Evolutionary conservation across 441 rosid genomes (phyloP).

Genomic region (Pelargonium cotyledonis): DNA sequence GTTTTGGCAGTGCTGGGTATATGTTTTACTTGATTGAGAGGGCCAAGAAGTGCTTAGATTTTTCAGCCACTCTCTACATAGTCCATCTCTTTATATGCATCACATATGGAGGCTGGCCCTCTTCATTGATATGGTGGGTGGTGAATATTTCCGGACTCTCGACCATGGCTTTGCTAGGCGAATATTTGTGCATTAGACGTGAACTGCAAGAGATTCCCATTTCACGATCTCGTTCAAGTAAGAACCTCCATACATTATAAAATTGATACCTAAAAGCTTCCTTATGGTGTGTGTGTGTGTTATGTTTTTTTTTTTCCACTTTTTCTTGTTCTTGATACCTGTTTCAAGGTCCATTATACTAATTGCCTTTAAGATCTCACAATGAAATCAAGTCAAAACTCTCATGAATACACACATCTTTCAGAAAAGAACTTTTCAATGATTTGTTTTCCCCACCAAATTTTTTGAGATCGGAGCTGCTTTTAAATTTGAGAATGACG

Average conservation of each 20-base stretch:
- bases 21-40: conserved; percentile 84
- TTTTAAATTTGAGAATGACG: too few relatives aligned
- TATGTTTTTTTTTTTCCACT: not conserved
- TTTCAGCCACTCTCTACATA: conserved; percentile 74
- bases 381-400: not conserved
- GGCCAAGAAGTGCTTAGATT: conserved; percentile 82
- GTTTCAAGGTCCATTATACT: not conserved
- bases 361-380: too few relatives aligned
- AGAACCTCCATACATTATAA: conserved; percentile 23
- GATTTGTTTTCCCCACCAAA: not conserved
- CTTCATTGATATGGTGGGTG: conserved; percentile 91
- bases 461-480: not conserved
- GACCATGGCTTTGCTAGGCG: conserved; percentile 74
- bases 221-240: conserved; percentile 63
- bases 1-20: conserved; percentile 58
- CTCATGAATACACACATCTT: not conserved
- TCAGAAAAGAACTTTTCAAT: not conserved
- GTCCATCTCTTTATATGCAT: conserved; percentile 72
- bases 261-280: not conserved
- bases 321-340: conserved; percentile 2
- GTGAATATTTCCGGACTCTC: conserved; percentile 78
- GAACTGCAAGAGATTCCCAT: conserved; percentile 72
- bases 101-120: conserved; percentile 92
- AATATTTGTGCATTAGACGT: conserved; percentile 69
- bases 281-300: not conserved